Conservation (phyloP, 768 basidiomycete genomes). For the Boletellus ananas region DNA sequence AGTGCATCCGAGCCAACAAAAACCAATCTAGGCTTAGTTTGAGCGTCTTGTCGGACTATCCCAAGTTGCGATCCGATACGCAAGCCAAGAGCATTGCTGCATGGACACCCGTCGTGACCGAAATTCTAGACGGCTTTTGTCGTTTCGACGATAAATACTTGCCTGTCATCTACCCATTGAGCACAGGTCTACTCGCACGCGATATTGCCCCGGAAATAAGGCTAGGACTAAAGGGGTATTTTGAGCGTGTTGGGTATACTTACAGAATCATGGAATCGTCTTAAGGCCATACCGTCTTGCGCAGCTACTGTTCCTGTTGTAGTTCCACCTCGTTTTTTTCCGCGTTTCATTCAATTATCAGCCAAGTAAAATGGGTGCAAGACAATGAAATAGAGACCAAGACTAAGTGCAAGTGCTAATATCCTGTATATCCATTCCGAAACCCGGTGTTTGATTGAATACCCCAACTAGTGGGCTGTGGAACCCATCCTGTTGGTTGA, state of each 20-base stretch:
- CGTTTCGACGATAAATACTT: conserved; percentile 90
- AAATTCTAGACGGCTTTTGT: conserved; percentile 87
- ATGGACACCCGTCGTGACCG: conserved; percentile 99
- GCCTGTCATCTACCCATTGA: conserved; percentile 86
- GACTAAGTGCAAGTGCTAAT: conserved; percentile 27
- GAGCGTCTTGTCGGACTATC: conserved; percentile 88
- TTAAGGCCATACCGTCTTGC: conserved; percentile 26
- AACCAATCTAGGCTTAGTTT: conserved; percentile 63
- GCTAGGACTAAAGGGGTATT: conserved; percentile 71
- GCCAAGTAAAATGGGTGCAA: conserved; percentile 29
- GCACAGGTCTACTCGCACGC: conserved; percentile 77
- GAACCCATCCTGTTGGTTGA: conserved; percentile 35
- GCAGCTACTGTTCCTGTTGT: conserved; percentile 18
- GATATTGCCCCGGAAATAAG: conserved; percentile 85
- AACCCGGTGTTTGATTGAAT: conserved; percentile 33
- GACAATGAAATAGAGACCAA: conserved; percentile 5
- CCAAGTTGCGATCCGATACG: conserved; percentile 80
- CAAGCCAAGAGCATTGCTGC: conserved; percentile 94
- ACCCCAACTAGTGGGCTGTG: conserved; percentile 62
- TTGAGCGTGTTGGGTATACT: conserved; percentile 71
- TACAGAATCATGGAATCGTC: conserved; percentile 68
- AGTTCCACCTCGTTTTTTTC: conserved; percentile 9
- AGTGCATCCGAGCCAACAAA: background rate
- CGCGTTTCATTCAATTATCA: conserved; percentile 27
- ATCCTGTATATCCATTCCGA: conserved; percentile 36